These are phyloP conservation scores for Vitis rupestris DNA, from an alignment of 164 flowering plant species.

Conservation along the genomic window DNA sequence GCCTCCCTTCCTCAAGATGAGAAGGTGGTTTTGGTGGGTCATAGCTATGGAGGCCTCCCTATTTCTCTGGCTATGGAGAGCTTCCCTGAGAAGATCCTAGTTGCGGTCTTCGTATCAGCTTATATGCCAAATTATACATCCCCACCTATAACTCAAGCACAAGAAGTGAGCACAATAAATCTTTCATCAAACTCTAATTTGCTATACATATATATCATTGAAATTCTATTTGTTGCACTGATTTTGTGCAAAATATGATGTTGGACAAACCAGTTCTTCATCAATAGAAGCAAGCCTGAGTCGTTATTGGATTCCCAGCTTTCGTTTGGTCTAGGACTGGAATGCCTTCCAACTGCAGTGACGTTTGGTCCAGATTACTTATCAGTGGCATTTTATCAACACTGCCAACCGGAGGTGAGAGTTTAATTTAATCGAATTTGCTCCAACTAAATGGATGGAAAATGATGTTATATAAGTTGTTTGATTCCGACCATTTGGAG, in stretches of 20 bases:
- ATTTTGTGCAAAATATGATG: not conserved
- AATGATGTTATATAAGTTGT: too few relatives aligned
- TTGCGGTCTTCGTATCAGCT: conserved; percentile 41
- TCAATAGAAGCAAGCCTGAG: conserved; percentile 1
- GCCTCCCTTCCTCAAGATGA: conserved; percentile 23
- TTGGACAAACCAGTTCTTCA: not conserved
- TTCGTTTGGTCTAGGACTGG: conserved; percentile 1
- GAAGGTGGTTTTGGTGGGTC: conserved; percentile 45
- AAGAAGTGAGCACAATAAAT: not conserved
- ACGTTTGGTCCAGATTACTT: conserved; percentile 12
- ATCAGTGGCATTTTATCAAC: conserved; percentile 8
- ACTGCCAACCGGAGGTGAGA: conserved; percentile 16
- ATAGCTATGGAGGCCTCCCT: conserved; percentile 37
- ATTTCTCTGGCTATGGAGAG: conserved; percentile 40
- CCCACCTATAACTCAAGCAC: not conserved
- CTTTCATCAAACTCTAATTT: not conserved
- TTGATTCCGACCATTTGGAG: too few relatives aligned
- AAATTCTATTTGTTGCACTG: not conserved
- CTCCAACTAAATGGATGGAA: too few relatives aligned
- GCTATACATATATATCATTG: not conserved
- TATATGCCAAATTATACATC: conserved; percentile 26
- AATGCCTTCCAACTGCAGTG: conserved; percentile 6
- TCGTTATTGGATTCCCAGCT: conserved; percentile 12
- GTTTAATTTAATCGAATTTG: not conserved
- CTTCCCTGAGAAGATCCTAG: conserved; percentile 34